Evolutionary conservation across 176 grass and related monocot species (phyloP).

Genomic region (Oryza glumipatula): DNA sequence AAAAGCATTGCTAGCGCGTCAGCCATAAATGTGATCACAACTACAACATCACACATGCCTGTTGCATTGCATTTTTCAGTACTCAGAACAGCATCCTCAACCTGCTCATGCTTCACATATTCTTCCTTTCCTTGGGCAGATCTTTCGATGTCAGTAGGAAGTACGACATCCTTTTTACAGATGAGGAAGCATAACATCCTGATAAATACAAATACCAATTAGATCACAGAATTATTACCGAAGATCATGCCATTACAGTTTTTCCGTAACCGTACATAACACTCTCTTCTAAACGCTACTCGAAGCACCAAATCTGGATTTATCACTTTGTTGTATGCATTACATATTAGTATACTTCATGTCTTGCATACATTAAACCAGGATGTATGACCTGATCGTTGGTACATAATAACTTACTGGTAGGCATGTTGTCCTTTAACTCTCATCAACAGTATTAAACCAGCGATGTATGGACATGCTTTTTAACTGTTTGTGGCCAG

Average conservation of each 20-base stretch:
- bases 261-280: background rate
- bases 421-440: background rate
- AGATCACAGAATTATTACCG: background rate
- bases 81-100: background rate
- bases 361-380: background rate
- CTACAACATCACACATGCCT: background rate
- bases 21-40: background rate
- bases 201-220: background rate
- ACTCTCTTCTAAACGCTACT: background rate
- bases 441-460: background rate
- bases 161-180: background rate
- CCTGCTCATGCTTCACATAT: constrained; percentile 23
- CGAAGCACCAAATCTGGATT: background rate
- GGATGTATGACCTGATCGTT: background rate
- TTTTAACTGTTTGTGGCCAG: background rate
- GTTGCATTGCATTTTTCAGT: constrained; percentile 16
- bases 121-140: background rate
- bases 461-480: background rate
- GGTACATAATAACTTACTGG: background rate
- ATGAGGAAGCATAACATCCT: background rate
- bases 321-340: constrained; percentile 1
- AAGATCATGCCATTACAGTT: background rate
- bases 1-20: background rate
- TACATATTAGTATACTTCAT: background rate
- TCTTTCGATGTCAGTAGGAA: background rate